Evolutionary conservation across 164 flowering plant genomes (phyloP), one percentile per base, ranked within the genome.

Genomic region (Magnolia officinalis): DNA sequence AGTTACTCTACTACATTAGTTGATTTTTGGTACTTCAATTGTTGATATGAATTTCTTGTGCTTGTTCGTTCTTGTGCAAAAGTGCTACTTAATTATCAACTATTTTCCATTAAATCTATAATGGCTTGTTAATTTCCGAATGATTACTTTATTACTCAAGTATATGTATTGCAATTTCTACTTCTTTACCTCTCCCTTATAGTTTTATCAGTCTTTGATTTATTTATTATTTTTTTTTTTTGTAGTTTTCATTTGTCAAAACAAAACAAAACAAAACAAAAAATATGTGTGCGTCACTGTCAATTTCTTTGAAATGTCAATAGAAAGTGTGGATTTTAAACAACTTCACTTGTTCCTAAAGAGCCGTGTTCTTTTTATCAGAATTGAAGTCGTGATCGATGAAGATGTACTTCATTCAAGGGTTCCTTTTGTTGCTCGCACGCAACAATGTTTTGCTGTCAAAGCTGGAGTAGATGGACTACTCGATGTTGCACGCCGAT

Each of bases 391-490:
- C 78, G 92, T 91, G 69, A 92, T 96, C 76, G 98, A 94, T 78
- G 98, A 94, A 77, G 98, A 96, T 84, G 97, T 94, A 73, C 92
- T 92, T 81, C 97, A 96, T 85, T 89, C 99, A 78, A 84, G 98
- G 72, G 96, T 88, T 83, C 97, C 99, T 75, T 96, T 96, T 83
- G 89, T 96, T 88, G 98, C 99, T 11, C 92, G 95, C 67, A 96
- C 98, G 13, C 97, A 93, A 78, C 99, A 94, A 83, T 96, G 99
- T 85, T 96, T 96, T 85, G 99, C 99, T 85, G 90, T 96, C 76
- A 96, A 96, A 88, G 94, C 98, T 80, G 99, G 99, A 78, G 90
- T 92, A 74, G 99, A 96, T 90, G 99, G 98, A 75, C 87, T 92
- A 78, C 83, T 96, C 72, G 99, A 96, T 83, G 89, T 92, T 81